phyloP scores from a whole-genome alignment of 2,329 filamentous ascomycete genomes.

The Colletotrichum melonis region DNA sequence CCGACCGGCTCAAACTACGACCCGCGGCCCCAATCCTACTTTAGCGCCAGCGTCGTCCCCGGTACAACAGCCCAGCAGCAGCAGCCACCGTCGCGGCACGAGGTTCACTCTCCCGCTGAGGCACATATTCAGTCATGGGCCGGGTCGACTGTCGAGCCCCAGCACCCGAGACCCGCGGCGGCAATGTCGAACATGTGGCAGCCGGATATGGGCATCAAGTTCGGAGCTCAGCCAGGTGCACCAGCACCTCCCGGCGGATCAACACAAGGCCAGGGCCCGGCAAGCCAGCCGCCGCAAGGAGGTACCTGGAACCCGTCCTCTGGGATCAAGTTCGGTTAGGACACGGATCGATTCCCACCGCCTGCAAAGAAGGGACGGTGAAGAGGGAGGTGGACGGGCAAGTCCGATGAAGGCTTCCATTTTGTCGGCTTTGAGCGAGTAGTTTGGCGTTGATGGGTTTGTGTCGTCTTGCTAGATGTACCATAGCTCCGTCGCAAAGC shows the following conservation, averaged over 20 bases:
- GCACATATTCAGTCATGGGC: constrained; percentile 71
- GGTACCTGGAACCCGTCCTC: constrained; percentile 70
- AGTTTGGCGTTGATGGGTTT: constrained; percentile 22
- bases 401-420: neutral
- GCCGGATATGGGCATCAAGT: constrained; percentile 84
- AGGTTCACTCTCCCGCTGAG: constrained; percentile 50
- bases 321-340: constrained; percentile 66
- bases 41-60: constrained; percentile 28
- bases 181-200: constrained; percentile 73
- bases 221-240: constrained; percentile 61
- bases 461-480: constrained; percentile 18
- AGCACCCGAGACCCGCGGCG: constrained; percentile 64
- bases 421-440: neutral
- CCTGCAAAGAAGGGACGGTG: constrained; percentile 1
- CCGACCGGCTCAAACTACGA: constrained; percentile 36
- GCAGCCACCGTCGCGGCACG: constrained; percentile 36
- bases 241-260: constrained; percentile 37
- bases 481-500: constrained; percentile 11
- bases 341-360: constrained; percentile 12
- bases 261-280: constrained; percentile 31
- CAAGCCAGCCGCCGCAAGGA: constrained; percentile 39
- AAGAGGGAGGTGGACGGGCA: neutral
- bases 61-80: constrained; percentile 30
- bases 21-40: constrained; percentile 36
- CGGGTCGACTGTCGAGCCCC: constrained; percentile 62